phyloP scores from a whole-genome alignment of 225 moss, liverwort and hornwort genomes.

The Antitrichia curtipendula region DNA sequence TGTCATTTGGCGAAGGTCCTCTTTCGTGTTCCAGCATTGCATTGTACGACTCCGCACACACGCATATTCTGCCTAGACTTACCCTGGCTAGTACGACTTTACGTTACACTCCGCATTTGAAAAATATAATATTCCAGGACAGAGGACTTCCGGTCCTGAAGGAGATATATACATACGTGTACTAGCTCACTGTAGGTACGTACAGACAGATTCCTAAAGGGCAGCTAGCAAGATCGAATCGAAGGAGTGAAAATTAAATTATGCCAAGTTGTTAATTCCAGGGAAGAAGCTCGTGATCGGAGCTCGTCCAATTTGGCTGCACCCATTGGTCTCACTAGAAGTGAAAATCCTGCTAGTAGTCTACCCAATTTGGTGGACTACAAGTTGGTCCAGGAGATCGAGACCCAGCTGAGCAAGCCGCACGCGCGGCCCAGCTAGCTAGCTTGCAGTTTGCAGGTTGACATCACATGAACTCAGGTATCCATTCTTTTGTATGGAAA shows the following conservation, averaged over 20 bases:
- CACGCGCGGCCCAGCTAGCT: not conserved
- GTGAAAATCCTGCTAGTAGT: not conserved
- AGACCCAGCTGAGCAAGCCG: not conserved
- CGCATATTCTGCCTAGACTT: conserved; percentile 9
- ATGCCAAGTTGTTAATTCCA: too few species aligned
- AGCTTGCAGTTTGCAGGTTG: not conserved
- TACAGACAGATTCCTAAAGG: not conserved
- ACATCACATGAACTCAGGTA: not conserved
- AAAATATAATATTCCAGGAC: not conserved
- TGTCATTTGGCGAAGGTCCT: conserved; percentile 4
- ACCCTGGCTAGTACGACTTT: not conserved
- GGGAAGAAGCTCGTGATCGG: not conserved
- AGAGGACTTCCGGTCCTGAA: not conserved
- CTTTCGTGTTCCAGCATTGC: conserved; percentile 7
- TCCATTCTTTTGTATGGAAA: conserved; percentile 1
- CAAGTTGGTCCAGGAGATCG: not conserved
- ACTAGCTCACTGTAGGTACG: not conserved
- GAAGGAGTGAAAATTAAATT: not conserved
- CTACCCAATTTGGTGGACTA: not conserved
- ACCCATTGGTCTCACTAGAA: not conserved
- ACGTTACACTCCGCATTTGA: not conserved
- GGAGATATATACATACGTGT: not conserved
- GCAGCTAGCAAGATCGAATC: not conserved
- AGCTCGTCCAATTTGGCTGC: not conserved
- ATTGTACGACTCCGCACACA: conserved; percentile 2